Evolutionary conservation across 345 rosid species (phyloP), one percentile per base, ranked within the genome.

Genomic region (Pseudoturritis turrita): DNA sequence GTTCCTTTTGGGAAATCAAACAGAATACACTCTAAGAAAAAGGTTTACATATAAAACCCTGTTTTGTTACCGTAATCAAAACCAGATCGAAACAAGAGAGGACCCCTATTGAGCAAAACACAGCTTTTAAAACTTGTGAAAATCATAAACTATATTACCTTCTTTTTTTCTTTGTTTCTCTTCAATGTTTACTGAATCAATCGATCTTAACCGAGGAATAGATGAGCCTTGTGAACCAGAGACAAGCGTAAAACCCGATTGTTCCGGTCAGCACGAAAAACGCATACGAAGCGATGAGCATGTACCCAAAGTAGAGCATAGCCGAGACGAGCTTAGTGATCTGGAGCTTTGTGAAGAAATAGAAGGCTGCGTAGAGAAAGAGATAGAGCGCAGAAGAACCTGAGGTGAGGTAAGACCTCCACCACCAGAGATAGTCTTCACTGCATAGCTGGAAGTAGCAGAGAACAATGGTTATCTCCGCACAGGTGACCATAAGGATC

Each of bases 371-470:
- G 2, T 89, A 89, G 15, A 86, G 87, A 77, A 87, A 87, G 61
- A 89, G 89, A 61, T 89, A 89, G 0, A 89, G 31, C 0, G 95
- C 91, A 7, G 95, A 89, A 17, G 95, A 89, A 72, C 91, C 96
- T 6, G 96, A 85, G 17, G 91, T 89, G 17, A 89, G 87, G 81
- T 89, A 89, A n/a, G 96, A 86, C 72, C 96, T 89, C 96, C 96
- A 89, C 96, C 96, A 89, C 89, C 95, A 89, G 3, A 85, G 83
- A 65, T 89, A 89, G 78, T 89, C 96, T 67, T 89, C 91, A 37
- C 96, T 86, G 83, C 96, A 89, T 31, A 89, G 64, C 81, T 89
- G 91, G 82, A 86, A 89, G 87, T 89, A 89, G 79, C 91, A 89
- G 66, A 86, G 95, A 52, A 89, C 96, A 6, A 89, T 43, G 49